Conservation (phyloP, 306 rosid species). For the Pueraria montana region DNA sequence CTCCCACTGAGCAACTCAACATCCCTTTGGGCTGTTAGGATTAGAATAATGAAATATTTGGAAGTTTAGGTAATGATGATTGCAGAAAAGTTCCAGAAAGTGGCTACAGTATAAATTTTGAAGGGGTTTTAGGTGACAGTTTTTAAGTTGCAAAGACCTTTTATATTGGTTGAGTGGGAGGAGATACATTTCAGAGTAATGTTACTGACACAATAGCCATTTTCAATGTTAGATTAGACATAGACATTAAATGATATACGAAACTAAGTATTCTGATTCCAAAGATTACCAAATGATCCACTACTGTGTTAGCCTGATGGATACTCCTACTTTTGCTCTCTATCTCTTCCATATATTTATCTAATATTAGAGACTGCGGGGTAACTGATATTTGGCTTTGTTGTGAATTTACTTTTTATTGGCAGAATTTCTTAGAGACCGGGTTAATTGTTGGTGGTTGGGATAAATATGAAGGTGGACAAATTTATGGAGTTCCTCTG, state of each 20-base stretch:
- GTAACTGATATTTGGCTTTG: slow-evolving; percentile 32
- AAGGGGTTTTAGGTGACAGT: neutral
- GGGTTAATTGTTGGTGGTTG: slow-evolving; percentile 96
- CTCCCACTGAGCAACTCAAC: neutral
- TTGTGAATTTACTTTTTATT: slow-evolving; percentile 46
- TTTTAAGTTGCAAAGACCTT: neutral
- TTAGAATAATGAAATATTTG: neutral
- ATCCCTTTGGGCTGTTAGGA: neutral
- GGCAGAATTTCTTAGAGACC: slow-evolving; percentile 85
- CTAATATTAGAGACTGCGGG: neutral
- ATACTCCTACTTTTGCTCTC: neutral
- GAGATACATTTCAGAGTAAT: neutral
- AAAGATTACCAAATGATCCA: neutral
- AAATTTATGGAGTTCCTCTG: slow-evolving; percentile 88
- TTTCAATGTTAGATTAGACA: neutral
- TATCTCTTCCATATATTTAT: neutral
- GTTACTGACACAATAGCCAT: neutral
- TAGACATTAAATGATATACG: neutral
- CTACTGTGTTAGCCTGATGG: slow-evolving; percentile 18
- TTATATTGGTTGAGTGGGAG: neutral
- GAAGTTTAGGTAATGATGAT: neutral
- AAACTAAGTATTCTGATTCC: neutral
- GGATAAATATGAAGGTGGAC: slow-evolving; percentile 97
- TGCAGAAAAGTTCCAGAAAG: neutral
- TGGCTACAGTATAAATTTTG: neutral